These are phyloP conservation scores for Xanthoconium stramineum DNA, from an alignment of 768 basidiomycete genomes.

Conservation along the genomic window DNA sequence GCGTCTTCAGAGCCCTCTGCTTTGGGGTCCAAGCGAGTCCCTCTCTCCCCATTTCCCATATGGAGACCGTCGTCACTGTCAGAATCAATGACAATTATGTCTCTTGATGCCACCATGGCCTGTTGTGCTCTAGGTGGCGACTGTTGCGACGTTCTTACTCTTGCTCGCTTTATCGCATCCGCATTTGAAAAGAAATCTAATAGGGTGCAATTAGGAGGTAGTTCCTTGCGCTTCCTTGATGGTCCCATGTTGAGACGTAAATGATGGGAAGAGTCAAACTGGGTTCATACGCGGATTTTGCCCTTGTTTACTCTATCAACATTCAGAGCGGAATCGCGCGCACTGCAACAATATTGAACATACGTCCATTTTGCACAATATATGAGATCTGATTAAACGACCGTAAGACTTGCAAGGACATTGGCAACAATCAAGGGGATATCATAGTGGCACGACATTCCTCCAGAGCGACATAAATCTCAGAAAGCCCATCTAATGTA, in stretches of 20 bases:
- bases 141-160: slow-evolving; percentile 7
- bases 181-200: slow-evolving; percentile 43
- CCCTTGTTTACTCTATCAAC: too few species aligned
- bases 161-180: slow-evolving; percentile 23
- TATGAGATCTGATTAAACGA: too few species aligned
- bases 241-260: slow-evolving; percentile 31
- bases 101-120: slow-evolving; percentile 17
- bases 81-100: slow-evolving; percentile 63
- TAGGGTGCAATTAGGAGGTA: slow-evolving; percentile 38
- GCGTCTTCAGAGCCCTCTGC: background rate
- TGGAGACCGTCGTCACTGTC: slow-evolving; percentile 43
- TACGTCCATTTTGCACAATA: too few species aligned
- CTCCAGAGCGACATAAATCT: too few species aligned
- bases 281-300: background rate
- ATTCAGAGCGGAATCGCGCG: too few species aligned
- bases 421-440: too few species aligned
- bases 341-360: too few species aligned
- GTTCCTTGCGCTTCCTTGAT: slow-evolving; percentile 33
- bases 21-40: background rate
- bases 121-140: background rate
- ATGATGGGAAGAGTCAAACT: background rate
- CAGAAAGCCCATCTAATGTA: background rate
- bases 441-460: too few species aligned
- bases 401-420: too few species aligned
- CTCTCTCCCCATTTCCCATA: background rate